These are phyloP conservation scores for Colletotrichum chlorophyti DNA, from an alignment of 2,329 filamentous ascomycete species.

Conservation along the genomic window DNA sequence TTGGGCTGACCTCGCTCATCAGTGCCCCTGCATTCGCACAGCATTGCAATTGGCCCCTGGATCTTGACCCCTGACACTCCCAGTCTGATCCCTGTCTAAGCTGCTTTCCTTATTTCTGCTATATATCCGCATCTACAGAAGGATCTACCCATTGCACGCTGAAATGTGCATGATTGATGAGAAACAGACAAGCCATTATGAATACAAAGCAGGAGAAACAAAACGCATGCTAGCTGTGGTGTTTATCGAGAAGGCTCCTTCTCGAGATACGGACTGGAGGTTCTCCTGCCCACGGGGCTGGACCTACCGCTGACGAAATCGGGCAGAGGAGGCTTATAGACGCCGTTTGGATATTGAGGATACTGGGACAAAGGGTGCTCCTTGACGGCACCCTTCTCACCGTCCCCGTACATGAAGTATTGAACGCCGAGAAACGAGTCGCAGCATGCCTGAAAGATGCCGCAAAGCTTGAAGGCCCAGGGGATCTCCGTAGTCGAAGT, in stretches of 20 bases:
- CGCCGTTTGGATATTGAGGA: slow-evolving; percentile 36
- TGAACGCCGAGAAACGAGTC: slow-evolving; percentile 78
- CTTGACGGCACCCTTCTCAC: slow-evolving; percentile 46
- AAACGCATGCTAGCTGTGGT: background rate
- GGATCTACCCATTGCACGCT: too few species aligned
- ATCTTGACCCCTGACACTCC: slow-evolving; percentile 22
- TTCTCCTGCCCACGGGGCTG: slow-evolving; percentile 47
- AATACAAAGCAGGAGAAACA: background rate
- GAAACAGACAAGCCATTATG: background rate
- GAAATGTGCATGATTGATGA: too few species aligned
- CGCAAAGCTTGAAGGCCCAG: slow-evolving; percentile 81
- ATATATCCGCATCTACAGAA: slow-evolving; percentile 4
- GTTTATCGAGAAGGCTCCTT: slow-evolving; percentile 31
- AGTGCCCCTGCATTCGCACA: slow-evolving; percentile 26
- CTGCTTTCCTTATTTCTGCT: slow-evolving; percentile 11
- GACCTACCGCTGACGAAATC: slow-evolving; percentile 41
- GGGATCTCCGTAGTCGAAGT: slow-evolving; percentile 74
- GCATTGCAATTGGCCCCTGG: slow-evolving; percentile 20
- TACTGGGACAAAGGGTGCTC: slow-evolving; percentile 41
- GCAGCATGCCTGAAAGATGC: slow-evolving; percentile 80
- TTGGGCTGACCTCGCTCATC: slow-evolving; percentile 16
- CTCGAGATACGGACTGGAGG: slow-evolving; percentile 36
- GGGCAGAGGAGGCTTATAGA: slow-evolving; percentile 39
- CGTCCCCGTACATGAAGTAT: slow-evolving; percentile 73
- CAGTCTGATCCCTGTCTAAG: slow-evolving; percentile 28